Evolutionary conservation across 148 eudicot species (phyloP), one percentile per base, ranked within the genome.

Genomic region (Hydrangea macrophylla): DNA sequence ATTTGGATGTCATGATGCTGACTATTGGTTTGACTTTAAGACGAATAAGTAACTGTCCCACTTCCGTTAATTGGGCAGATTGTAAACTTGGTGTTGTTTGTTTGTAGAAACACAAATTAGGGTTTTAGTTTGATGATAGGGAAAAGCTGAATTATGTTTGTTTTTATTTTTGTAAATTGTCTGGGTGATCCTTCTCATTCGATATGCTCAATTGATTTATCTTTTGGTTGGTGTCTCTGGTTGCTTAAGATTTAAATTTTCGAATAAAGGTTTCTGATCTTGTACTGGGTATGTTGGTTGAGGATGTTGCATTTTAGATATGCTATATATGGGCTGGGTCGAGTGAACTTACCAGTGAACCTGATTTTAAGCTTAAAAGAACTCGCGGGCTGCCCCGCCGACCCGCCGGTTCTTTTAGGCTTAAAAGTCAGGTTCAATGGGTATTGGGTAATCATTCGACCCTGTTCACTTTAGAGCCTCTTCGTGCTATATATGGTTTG

Each of bases 51-150:
- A 28, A 15, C 20, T 31, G 22, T 17, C 20, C 53, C 5, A 0
- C 53, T 17, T 18, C 5, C n/a, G 5, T 48, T 7, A 48, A 5
- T 6, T 31, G 44, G 44, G 58, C 31, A 51, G 42, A 53, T 22
- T 13, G 30, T 53, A 22, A 51, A 13, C 10, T 22, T 59, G 28
- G 66, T 50, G 54, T 33, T 69, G 67, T 31, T n/a, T 55, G 7
- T 48, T 30, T 20, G 22, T 61, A 3, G 48, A 17, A 17, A 26
- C 25, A 53, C 36, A 18, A n/a, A 57, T 56, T 36, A 55, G 62
- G 31, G 59, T 65, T 65, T 65, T 17, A 18, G 58, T 65, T 33
- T 42, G 22, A 27, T 64, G 44, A 15, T 32, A 15, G 58, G 27
- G 15, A 6, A 32, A 33, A 18, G 22, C 22, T 64, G 30, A 56